Base-by-base conservation (phyloP, 768 basidiomycete genomes). In the Kwoniella europaea region DNA sequence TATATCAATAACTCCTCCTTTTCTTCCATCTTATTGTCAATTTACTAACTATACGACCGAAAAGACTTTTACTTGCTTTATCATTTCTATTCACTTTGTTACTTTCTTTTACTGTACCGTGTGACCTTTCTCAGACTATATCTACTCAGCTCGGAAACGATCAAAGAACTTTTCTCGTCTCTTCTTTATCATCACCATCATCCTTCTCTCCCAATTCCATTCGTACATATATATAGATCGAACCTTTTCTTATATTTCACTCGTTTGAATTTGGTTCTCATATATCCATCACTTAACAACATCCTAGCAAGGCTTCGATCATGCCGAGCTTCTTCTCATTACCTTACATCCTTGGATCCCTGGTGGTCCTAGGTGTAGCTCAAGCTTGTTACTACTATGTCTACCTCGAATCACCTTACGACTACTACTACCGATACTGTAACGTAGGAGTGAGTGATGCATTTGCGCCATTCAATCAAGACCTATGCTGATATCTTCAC, bases 341-440 rank as follows among this genome's bases (percentile, higher is more conserved):
- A 15, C 54, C 69, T 12, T 27, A 24, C 43, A 29, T 74, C 18
- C 18, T 73, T 52, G 62, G 46, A 15, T 58, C 69, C 18, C 58
- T 76, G 27, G 66, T 71, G 15, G 72, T 67, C 22, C 67, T 76
- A 20, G 72, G 72, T 27, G 68, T 69, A 18, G 75, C 75, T 15
- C 29, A 65, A 55, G 75, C 69, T 15, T 76, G 75, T 52, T 73
- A 57, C 44, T 76, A 76, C 58, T 73, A 65, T 46, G 53, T 64
- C 43, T 76, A 73, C 58, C 72, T 73, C 18, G 75, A 76, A 52
- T 68, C 65, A 29, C 75, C 75, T 20, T 53, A 71, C 42, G 59
- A 69, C 27, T 73, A 69, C 56, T 71, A 59, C 44, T 42, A 73
- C 42, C 43, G 75, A 57, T 67, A 54, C 52, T 68, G 70, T 52